Evolutionary conservation across 345 rosid species (phyloP), one percentile per base, ranked within the genome.

Genomic region (Diplotaxis tenuifolia): DNA sequence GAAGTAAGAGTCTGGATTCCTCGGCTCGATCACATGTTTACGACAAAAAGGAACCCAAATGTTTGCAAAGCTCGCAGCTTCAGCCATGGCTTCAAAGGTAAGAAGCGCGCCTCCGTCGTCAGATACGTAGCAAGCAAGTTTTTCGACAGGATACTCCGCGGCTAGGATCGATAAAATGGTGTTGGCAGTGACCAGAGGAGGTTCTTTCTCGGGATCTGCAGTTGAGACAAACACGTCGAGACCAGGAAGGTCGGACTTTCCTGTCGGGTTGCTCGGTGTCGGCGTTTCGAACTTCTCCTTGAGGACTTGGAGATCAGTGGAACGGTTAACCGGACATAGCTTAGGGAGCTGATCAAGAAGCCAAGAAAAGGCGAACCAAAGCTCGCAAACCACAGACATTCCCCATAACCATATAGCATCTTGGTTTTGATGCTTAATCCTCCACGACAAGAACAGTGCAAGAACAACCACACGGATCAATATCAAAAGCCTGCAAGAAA

Each of bases 1-100:
- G 82, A 94, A 94, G 80, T 94, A 94, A 4, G 98, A 88, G 59
- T 94, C 98, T 0, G 98, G 98, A 69, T 92, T 94, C 80, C 98
- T 88, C 14, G 98, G 98, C 86, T 91, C 97, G 8, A 94, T 86
- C 53, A 49, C 72, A 80, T 94, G 98, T 77, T 94, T 94, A 50
- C 98, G 95, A 73, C 98, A 94, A 56, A 94, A 94, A 2, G 98
- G 98, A 75, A 89, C 97, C 98, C 98, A 94, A 4, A 79, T 55
- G 73, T 94, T 88, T 58, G 98, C 96, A 72, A 88, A 94, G 77
- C 98, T 94, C n/a, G 98, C 98, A 27, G 96, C 98, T 83, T 94
- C 98, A 25, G 98, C 98, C 98, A 94, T 94, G 57, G 98, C 98
- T 82, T 94, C 98, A 57, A 94, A 94, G 1, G 98, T 94, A 29